Evolutionary conservation across 495 filamentous ascomycete species (phyloP).

Genomic region (Tetracladium marchalianum): DNA sequence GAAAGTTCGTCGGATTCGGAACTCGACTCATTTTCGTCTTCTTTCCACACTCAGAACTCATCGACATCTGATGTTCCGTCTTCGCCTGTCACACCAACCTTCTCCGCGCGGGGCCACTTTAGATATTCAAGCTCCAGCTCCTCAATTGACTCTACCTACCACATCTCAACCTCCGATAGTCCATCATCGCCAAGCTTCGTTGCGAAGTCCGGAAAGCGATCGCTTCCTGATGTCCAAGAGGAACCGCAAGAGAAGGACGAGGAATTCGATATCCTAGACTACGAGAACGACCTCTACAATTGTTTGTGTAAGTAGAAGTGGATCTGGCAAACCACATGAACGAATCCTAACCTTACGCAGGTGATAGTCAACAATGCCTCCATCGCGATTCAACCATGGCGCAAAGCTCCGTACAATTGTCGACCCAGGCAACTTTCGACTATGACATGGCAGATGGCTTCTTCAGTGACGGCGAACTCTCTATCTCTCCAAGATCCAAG

Average conservation of each 20-base stretch:
- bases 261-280: constrained; percentile 38
- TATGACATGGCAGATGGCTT: constrained; percentile 52
- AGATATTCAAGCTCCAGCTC: constrained; percentile 45
- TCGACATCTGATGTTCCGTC: constrained; percentile 47
- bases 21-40: constrained; percentile 13
- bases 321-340: constrained; percentile 4
- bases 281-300: constrained; percentile 32
- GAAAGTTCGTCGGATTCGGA: constrained; percentile 23
- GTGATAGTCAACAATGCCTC: constrained; percentile 19
- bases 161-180: constrained; percentile 27
- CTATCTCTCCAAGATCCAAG: constrained; percentile 38
- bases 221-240: constrained; percentile 44
- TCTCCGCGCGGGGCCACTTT: constrained; percentile 42
- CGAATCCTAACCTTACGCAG: constrained; percentile 12
- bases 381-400: constrained; percentile 15
- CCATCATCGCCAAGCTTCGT: constrained; percentile 32
- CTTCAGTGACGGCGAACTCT: constrained; percentile 49
- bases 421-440: constrained; percentile 26
- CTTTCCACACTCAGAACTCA: constrained; percentile 25
- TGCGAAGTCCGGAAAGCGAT: constrained; percentile 34
- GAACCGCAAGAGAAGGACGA: constrained; percentile 44
- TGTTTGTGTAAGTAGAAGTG: constrained; percentile 39
- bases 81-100: constrained; percentile 52
- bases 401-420: constrained; percentile 17
- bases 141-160: constrained; percentile 34